Conservation (phyloP, 2,329 filamentous ascomycete genomes). For the Colletotrichum sp. region DNA sequence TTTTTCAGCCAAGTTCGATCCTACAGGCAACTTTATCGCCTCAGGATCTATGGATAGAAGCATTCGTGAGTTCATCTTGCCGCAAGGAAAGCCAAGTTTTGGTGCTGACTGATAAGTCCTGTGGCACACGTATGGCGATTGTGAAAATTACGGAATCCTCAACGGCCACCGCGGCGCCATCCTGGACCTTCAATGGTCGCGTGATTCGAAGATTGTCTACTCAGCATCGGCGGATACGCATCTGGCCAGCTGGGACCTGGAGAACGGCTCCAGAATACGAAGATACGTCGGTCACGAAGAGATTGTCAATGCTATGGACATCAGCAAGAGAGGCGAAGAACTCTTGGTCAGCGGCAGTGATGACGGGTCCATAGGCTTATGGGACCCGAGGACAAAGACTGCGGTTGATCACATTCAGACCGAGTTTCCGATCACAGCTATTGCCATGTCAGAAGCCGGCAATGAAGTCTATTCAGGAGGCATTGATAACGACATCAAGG, state of each 20-base stretch:
- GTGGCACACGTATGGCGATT: constrained; percentile 91
- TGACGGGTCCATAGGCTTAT: constrained; percentile 91
- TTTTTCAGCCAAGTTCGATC: constrained; percentile 89
- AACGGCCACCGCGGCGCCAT: constrained; percentile 91
- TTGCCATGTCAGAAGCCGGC: constrained; percentile 90
- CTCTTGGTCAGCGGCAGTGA: constrained; percentile 90
- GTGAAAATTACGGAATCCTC: constrained; percentile 91
- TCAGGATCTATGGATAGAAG: constrained; percentile 95
- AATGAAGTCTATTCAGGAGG: constrained; percentile 95
- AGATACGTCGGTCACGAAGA: constrained; percentile 93
- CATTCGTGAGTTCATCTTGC: constrained; percentile 64
- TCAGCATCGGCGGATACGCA: constrained; percentile 94
- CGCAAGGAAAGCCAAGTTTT: constrained; percentile 34
- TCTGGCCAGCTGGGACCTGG: constrained; percentile 92
- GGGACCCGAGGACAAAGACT: constrained; percentile 92
- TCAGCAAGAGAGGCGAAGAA: constrained; percentile 89
- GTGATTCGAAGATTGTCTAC: constrained; percentile 89
- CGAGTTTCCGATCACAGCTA: constrained; percentile 88
- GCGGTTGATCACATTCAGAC: constrained; percentile 89
- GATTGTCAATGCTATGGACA: constrained; percentile 90
- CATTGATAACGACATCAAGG: constrained; percentile 96
- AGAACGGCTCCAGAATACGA: constrained; percentile 89
- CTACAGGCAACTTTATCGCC: constrained; percentile 85
- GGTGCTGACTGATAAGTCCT: constrained; percentile 65
- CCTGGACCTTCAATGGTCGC: constrained; percentile 94